A percentile compares a stretch with the other conserved stretches of the same genome.
These are phyloP conservation scores for Coemansia sp. DNA, from an alignment of 192 early-diverging fungal genomes.

Conservation along the genomic window DNA sequence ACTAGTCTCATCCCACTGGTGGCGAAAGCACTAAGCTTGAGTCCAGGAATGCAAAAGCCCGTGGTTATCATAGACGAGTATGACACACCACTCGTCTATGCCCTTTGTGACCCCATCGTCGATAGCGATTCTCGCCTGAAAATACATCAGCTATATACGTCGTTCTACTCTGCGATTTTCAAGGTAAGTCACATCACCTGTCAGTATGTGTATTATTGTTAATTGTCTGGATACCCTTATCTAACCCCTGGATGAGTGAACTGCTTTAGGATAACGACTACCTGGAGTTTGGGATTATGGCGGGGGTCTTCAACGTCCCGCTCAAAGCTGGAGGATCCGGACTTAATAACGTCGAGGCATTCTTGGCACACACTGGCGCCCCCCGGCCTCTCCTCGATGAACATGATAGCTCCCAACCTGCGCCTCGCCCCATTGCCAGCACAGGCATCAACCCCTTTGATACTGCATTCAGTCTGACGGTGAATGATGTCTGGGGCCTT, in stretches of 20 bases:
- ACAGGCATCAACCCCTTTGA: not conserved
- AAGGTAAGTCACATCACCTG: not conserved
- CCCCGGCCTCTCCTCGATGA: not conserved
- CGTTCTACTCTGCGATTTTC: not conserved
- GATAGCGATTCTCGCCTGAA: not conserved
- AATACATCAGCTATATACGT: not conserved
- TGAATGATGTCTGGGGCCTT: not conserved
- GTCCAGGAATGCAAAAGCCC: not conserved
- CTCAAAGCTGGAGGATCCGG: not conserved
- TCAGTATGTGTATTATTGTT: not conserved
- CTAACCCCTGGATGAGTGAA: too few species aligned
- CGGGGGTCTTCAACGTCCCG: not conserved
- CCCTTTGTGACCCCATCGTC: not conserved
- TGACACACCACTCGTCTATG: not conserved
- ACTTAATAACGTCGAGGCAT: not conserved
- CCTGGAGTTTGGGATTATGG: not conserved
- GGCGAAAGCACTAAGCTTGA: not conserved
- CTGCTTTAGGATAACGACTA: not conserved
- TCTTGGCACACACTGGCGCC: not conserved
- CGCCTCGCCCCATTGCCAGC: not conserved
- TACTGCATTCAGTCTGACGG: not conserved
- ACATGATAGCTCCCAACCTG: not conserved
- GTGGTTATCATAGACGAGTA: constrained; percentile 2
- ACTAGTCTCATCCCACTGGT: not conserved
- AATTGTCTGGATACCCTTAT: not conserved